phyloP scores from a whole-genome alignment of 306 rosid species.

The Quercus variabilis region DNA sequence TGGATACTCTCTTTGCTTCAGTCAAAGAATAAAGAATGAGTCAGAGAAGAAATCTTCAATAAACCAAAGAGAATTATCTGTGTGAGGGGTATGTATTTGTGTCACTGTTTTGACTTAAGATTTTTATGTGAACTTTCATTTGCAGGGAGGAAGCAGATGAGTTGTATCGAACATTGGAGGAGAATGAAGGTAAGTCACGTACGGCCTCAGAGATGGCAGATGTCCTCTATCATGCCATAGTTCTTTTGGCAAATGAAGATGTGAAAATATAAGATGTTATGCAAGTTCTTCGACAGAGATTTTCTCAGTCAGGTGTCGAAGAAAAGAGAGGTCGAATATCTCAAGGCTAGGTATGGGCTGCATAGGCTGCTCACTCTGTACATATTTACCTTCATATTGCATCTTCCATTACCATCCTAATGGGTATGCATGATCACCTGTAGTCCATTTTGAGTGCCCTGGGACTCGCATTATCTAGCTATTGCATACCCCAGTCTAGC shows the following conservation, averaged over 20 bases:
- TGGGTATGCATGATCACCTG: no score
- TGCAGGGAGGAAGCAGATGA: slow-evolving; percentile 81
- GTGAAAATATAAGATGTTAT: slow-evolving; percentile 84
- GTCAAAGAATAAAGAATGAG: neutral
- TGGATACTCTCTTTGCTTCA: neutral
- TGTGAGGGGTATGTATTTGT: neutral
- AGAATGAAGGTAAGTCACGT: slow-evolving; percentile 57
- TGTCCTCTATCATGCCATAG: slow-evolving; percentile 80
- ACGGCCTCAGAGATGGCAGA: slow-evolving; percentile 87
- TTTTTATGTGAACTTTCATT: neutral
- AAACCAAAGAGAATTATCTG: neutral
- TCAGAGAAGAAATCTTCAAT: no score
- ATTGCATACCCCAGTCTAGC: neutral
- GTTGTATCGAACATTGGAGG: slow-evolving; percentile 74
- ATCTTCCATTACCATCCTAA: neutral
- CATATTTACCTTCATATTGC: neutral
- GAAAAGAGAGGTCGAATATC: slow-evolving; percentile 58
- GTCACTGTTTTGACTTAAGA: neutral
- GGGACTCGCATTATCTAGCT: neutral
- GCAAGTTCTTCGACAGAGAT: slow-evolving; percentile 61
- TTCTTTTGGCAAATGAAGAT: slow-evolving; percentile 55
- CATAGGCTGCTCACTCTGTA: neutral
- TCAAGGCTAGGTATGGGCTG: slow-evolving; percentile 1
- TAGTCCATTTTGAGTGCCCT: neutral
- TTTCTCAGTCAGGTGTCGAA: slow-evolving; percentile 83